Evolutionary conservation across 192 early-diverging fungal species (phyloP), one percentile per base, ranked within the genome.

Genomic region (Coemansia sp.): DNA sequence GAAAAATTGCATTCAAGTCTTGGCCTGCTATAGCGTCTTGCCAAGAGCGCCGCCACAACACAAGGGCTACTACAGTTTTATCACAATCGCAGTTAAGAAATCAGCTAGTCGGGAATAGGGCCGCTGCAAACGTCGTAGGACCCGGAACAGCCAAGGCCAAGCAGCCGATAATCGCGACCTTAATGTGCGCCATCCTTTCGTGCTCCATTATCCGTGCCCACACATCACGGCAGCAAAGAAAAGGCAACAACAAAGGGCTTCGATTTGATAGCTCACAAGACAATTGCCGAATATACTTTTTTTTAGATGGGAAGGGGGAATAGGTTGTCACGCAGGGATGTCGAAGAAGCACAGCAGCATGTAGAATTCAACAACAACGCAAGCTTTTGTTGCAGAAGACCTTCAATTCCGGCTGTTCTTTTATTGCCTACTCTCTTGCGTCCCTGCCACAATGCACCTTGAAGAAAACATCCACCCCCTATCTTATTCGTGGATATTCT

Each of bases 41-140:
- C 57, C 57, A 59, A 59, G 57, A 59, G 39, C 39, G 57, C 57
- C 57, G 57, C 57, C 57, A 59, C 57, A 59, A 59, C 39, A 18
- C n/a, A 18, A 47, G 16, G 16, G 46, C 26, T 26, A 26, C 26
- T 26, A 26, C 26, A 26, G 26, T 26, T 26, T 26, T 26, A 26
- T 26, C 26, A 54, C 51, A 54, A 26, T 22, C 21, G 51, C 51
- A 26, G 19, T 7, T 11, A 22, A 2, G 39, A 59, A 59, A 59
- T 59, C 57, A 59, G 26, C 57, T 54, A 59, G 57, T 37, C 57
- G 39, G 16, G 57, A 59, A 54, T 54, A 54, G 51, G 51, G 21
- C 51, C 16, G 16, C 6, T 15, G 6, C 15, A 16, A 22, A 45
- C 13, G 42, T 13, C 13, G 13, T 13, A 26, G 26, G 26, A 45